These are phyloP conservation scores for Polytrichum commune DNA, from an alignment of 225 moss, liverwort and hornwort genomes.

Conservation along the genomic window DNA sequence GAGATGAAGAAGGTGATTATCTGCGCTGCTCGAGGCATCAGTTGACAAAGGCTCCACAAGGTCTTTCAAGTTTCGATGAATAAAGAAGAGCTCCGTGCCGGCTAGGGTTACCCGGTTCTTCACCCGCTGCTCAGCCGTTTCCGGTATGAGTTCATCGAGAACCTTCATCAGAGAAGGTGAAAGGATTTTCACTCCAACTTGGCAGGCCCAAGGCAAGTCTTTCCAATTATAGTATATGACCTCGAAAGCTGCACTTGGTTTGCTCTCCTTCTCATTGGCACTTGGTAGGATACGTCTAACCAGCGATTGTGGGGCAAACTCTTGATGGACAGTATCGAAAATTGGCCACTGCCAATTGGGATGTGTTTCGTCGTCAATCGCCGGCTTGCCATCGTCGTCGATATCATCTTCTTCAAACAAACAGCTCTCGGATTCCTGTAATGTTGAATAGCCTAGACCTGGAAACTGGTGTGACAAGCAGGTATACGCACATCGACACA, in stretches of 20 bases:
- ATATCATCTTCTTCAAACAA: no score
- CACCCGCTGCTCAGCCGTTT: background rate
- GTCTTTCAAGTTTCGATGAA: conserved; percentile 3
- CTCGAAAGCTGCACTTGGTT: no score
- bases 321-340: background rate
- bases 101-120: background rate
- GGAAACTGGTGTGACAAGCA: no score
- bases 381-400: background rate
- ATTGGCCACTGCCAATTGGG: background rate
- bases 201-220: background rate
- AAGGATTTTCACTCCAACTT: background rate
- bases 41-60: no score
- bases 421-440: no score
- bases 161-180: background rate
- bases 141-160: background rate
- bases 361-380: background rate
- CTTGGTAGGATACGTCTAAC: no score
- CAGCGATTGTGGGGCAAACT: no score
- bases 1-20: background rate
- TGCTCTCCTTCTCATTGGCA: no score
- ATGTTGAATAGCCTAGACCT: no score
- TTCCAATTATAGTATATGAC: background rate
- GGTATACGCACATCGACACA: no score
- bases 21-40: no score
- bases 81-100: background rate